phyloP scores from a whole-genome alignment of 257 asterid genomes.

The Handroanthus guayacan region DNA sequence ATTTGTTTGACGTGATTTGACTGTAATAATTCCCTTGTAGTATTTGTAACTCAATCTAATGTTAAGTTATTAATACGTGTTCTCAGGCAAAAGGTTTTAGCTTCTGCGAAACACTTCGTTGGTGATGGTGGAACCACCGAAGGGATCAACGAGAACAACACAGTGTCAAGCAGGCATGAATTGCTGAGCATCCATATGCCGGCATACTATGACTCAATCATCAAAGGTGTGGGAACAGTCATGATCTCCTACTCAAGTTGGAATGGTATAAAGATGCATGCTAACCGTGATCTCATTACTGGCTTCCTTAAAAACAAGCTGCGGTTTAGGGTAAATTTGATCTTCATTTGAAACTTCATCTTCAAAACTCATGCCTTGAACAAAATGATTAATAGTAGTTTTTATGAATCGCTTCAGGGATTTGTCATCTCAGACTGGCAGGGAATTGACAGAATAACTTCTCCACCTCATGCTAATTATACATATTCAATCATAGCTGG shows the following conservation, averaged over 20 bases:
- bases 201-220: conserved; percentile 57
- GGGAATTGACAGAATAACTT: conserved; percentile 52
- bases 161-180: conserved; percentile 46
- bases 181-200: conserved; percentile 75
- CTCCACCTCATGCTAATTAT: conserved; percentile 46
- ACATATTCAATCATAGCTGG: conserved; percentile 50
- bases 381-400: neutral
- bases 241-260: conserved; percentile 83
- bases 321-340: conserved; percentile 52
- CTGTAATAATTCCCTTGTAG: neutral
- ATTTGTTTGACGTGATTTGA: too few species aligned
- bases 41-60: neutral
- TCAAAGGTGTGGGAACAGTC: conserved; percentile 66
- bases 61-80: neutral
- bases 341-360: neutral
- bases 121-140: conserved; percentile 83
- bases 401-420: conserved; percentile 41
- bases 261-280: conserved; percentile 78
- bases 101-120: conserved; percentile 73
- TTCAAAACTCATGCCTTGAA: neutral
- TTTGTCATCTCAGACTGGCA: conserved; percentile 60
- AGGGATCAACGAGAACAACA: conserved; percentile 74
- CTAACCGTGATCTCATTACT: conserved; percentile 68
- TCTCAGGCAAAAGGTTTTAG: conserved; percentile 51
- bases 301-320: conserved; percentile 64